These are phyloP conservation scores for Leptosphaerulina australis DNA, from an alignment of 2,329 filamentous ascomycete genomes.

Conservation along the genomic window DNA sequence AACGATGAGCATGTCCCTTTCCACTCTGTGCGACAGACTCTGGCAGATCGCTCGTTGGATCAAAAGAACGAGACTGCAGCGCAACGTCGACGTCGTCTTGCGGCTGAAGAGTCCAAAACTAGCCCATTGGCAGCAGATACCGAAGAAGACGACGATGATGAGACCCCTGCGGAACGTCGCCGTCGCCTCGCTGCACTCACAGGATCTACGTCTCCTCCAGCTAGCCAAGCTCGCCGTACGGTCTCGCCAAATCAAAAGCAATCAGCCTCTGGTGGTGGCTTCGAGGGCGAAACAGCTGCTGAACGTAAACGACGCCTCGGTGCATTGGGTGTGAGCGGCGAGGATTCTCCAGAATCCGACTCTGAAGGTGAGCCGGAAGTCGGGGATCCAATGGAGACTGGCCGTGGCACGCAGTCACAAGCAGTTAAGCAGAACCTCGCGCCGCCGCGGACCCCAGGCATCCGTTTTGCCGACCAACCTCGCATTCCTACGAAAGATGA, in stretches of 20 bases:
- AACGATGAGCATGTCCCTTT: constrained; percentile 55
- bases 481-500: constrained; percentile 45
- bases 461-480: constrained; percentile 64
- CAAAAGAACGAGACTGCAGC: constrained; percentile 45
- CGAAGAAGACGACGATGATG: constrained; percentile 30
- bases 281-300: constrained; percentile 70
- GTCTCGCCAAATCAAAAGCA: constrained; percentile 18
- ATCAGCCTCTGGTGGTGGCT: constrained; percentile 40
- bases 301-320: constrained; percentile 76
- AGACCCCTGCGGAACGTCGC: constrained; percentile 27
- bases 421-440: constrained; percentile 20
- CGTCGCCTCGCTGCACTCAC: constrained; percentile 26
- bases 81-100: constrained; percentile 53
- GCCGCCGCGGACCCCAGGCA: constrained; percentile 56
- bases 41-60: constrained; percentile 36
- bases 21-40: constrained; percentile 51
- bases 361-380: constrained; percentile 42
- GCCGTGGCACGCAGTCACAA: constrained; percentile 37
- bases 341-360: constrained; percentile 37
- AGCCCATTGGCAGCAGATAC: constrained; percentile 1
- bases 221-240: constrained; percentile 20
- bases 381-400: constrained; percentile 45
- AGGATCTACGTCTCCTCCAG: constrained; percentile 22
- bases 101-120: constrained; percentile 24
- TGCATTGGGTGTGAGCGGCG: constrained; percentile 65